Evolutionary conservation across 1,284 basidiomycete species (phyloP).

Genomic region (Ustilago esculenta): DNA sequence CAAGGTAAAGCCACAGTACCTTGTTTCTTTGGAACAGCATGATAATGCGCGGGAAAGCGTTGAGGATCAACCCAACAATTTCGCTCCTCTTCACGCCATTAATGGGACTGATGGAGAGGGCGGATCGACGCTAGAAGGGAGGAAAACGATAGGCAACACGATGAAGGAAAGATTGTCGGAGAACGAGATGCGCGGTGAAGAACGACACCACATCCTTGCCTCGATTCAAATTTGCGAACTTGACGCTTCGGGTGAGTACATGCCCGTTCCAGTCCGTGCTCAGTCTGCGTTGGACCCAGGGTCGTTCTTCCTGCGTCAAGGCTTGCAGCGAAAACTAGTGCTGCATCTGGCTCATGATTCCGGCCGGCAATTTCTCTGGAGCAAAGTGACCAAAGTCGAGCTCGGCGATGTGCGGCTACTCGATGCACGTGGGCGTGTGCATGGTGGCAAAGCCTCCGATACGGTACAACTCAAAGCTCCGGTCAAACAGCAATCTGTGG

Average conservation of each 20-base stretch:
- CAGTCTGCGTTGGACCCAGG: conserved; percentile 83
- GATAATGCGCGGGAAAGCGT: conserved; percentile 38
- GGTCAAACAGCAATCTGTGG: conserved; percentile 49
- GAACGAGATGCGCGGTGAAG: conserved; percentile 87
- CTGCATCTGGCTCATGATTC: conserved; percentile 85
- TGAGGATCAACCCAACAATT: conserved; percentile 3
- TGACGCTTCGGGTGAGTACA: conserved; percentile 82
- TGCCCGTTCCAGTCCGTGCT: conserved; percentile 82
- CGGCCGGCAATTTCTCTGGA: conserved; percentile 87
- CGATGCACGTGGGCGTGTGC: conserved; percentile 82
- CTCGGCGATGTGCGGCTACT: conserved; percentile 84
- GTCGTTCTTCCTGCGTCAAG: conserved; percentile 88
- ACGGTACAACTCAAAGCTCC: conserved; percentile 48
- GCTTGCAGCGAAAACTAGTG: conserved; percentile 84
- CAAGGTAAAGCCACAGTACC: conserved; percentile 33
- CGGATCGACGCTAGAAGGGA: no score
- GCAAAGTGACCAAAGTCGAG: conserved; percentile 78
- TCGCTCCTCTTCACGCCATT: conserved; percentile 24
- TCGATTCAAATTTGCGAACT: conserved; percentile 89
- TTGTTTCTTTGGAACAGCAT: conserved; percentile 42
- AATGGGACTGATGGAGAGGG: conserved; percentile 9
- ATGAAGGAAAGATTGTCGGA: conserved; percentile 73
- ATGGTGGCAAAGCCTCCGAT: conserved; percentile 73
- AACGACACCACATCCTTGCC: conserved; percentile 86
- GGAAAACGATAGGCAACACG: conserved; percentile 21